phyloP scores from a whole-genome alignment of 2,329 filamentous ascomycete genomes.

The Rhynchosporium agropyri region DNA sequence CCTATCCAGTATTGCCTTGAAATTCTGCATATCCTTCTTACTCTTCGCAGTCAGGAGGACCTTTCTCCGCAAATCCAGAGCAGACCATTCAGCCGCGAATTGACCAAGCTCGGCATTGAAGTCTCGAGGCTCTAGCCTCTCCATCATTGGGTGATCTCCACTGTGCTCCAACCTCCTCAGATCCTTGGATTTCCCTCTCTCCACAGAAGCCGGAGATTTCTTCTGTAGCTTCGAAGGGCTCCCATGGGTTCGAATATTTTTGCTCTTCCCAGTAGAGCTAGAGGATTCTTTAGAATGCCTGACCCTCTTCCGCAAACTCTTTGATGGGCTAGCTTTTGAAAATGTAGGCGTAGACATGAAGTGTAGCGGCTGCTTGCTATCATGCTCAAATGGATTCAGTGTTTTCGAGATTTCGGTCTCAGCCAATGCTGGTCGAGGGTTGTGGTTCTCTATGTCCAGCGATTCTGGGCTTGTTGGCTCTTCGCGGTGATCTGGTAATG shows the following conservation, averaged over 20 bases:
- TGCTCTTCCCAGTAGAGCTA: constrained; percentile 4
- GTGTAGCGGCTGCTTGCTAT: constrained; percentile 14
- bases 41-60: constrained; percentile 5
- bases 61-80: neutral
- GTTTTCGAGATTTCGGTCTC: neutral
- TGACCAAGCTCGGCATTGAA: constrained; percentile 1
- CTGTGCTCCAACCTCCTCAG: neutral
- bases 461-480: neutral
- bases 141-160: neutral
- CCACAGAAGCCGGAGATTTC: neutral
- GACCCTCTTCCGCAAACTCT: constrained; percentile 7
- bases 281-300: constrained; percentile 15
- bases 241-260: neutral
- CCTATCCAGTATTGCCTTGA: constrained; percentile 11
- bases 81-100: constrained; percentile 8
- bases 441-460: constrained; percentile 13
- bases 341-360: constrained; percentile 19
- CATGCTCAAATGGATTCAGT: neutral
- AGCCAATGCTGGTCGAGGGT: neutral
- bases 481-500: neutral
- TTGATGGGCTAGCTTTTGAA: neutral
- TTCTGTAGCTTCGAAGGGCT: constrained; percentile 5
- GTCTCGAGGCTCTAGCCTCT: neutral
- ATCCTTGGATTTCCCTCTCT: constrained; percentile 9
- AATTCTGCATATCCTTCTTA: constrained; percentile 9